Conservation (phyloP, 371 early-diverging fungal species). For the Synchytrium microbalum region DNA sequence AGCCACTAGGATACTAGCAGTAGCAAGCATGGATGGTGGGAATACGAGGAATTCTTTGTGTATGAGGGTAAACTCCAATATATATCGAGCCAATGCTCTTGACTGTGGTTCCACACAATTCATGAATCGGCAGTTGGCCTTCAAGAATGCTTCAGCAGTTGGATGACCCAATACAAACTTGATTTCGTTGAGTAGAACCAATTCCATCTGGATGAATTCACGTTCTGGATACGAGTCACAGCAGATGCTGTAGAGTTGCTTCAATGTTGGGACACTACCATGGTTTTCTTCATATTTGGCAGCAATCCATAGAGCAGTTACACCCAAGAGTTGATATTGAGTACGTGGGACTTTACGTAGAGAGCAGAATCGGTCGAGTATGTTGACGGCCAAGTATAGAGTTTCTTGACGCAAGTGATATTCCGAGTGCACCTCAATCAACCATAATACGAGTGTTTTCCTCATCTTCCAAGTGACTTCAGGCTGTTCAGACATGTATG, state of each 20-base stretch:
- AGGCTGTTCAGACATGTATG: conserved; percentile 76
- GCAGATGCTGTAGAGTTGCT: conserved; percentile 69
- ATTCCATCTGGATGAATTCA: conserved; percentile 82
- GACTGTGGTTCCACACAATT: conserved; percentile 38
- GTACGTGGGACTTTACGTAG: conserved; percentile 65
- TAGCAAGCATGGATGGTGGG: conserved; percentile 75
- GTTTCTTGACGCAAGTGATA: conserved; percentile 95
- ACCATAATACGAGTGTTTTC: conserved; percentile 80
- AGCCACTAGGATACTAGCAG: conserved; percentile 80
- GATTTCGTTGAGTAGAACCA: conserved; percentile 76
- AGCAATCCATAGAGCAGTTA: conserved; percentile 88
- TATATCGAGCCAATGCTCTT: conserved; percentile 89
- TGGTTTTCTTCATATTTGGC: conserved; percentile 95
- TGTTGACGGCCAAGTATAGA: conserved; percentile 86
- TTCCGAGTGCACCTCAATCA: conserved; percentile 88
- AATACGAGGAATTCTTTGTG: conserved; percentile 73
- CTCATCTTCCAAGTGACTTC: conserved; percentile 95
- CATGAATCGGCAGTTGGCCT: conserved; percentile 80
- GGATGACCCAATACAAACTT: conserved; percentile 79
- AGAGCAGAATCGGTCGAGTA: conserved; percentile 95
- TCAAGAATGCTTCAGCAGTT: conserved; percentile 83
- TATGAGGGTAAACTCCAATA: conserved; percentile 89
- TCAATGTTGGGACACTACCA: conserved; percentile 61
- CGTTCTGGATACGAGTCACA: conserved; percentile 67
- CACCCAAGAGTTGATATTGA: conserved; percentile 96